Conservation (phyloP, 345 rosid species). For the Brassica incana region DNA sequence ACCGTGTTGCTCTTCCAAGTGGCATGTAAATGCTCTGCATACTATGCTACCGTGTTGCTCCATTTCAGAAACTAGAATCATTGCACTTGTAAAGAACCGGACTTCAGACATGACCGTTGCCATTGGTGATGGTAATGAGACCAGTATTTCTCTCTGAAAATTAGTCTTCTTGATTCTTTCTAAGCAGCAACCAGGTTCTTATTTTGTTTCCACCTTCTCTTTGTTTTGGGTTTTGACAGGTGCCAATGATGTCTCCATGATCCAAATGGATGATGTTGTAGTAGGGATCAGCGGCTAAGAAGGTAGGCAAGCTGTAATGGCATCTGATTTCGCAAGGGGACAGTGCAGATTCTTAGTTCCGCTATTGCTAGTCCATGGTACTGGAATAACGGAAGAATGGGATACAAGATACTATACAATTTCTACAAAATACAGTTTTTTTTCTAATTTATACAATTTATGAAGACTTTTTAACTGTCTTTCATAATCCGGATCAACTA, state of each 20-base stretch:
- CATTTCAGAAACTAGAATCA: slow-evolving; percentile 94
- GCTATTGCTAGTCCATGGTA: slow-evolving; percentile 95
- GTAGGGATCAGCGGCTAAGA: slow-evolving; percentile 98
- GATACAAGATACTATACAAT: slow-evolving; percentile 92
- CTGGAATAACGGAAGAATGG: slow-evolving; percentile 99
- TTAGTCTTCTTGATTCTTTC: neutral
- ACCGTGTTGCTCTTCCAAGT: too few species aligned
- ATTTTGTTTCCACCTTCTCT: slow-evolving; percentile 23
- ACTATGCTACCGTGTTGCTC: slow-evolving; percentile 97
- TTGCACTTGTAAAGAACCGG: slow-evolving; percentile 88
- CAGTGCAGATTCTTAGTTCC: slow-evolving; percentile 95
- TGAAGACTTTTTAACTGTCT: too few species aligned
- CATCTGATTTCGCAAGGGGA: slow-evolving; percentile 97
- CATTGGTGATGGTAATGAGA: slow-evolving; percentile 82
- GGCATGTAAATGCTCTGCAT: slow-evolving; percentile 45
- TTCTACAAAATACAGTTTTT: slow-evolving; percentile 94
- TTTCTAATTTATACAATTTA: slow-evolving; percentile 46
- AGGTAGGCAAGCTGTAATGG: slow-evolving; percentile 99
- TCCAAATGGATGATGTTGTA: slow-evolving; percentile 99
- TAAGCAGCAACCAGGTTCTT: neutral
- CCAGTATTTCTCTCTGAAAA: slow-evolving; percentile 2
- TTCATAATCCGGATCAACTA: too few species aligned
- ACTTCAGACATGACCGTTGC: slow-evolving; percentile 95
- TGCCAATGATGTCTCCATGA: slow-evolving; percentile 99
- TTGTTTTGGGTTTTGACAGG: slow-evolving; percentile 49